These are phyloP conservation scores for Haberlea rhodopensis DNA, from an alignment of 257 asterid genomes.

Conservation along the genomic window DNA sequence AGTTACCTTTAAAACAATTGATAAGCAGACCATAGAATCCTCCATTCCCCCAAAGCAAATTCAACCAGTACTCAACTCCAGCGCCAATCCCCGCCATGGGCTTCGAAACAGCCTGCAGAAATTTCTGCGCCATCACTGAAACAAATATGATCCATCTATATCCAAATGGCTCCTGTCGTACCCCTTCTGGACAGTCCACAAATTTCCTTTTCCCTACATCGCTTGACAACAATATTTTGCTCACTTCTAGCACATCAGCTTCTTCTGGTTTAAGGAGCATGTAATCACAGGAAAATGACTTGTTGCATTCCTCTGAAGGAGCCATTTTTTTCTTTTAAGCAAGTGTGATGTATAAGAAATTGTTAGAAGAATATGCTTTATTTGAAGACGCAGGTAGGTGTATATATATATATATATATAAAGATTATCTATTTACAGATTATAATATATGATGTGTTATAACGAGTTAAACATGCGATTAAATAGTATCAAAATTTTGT, in stretches of 20 bases:
- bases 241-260: slow-evolving; percentile 28
- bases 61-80: slow-evolving; percentile 49
- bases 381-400: neutral
- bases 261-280: slow-evolving; percentile 43
- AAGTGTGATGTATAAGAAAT: neutral
- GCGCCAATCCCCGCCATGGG: slow-evolving; percentile 47
- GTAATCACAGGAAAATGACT: slow-evolving; percentile 38
- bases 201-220: slow-evolving; percentile 33
- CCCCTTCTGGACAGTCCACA: slow-evolving; percentile 37
- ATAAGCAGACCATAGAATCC: slow-evolving; percentile 29
- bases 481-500: neutral
- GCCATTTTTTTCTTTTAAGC: slow-evolving; percentile 12
- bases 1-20: slow-evolving; percentile 34
- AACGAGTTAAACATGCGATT: neutral
- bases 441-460: neutral
- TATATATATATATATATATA: too few species aligned
- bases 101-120: slow-evolving; percentile 27
- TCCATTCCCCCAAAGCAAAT: slow-evolving; percentile 45
- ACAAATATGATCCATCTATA: slow-evolving; percentile 46
- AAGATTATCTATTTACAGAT: neutral
- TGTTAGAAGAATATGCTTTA: neutral
- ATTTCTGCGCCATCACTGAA: slow-evolving; percentile 34
- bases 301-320: slow-evolving; percentile 27
- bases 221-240: slow-evolving; percentile 31
- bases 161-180: slow-evolving; percentile 30